These are phyloP conservation scores for Leccinum longicurvipes DNA, from an alignment of 768 basidiomycete species.

Conservation along the genomic window DNA sequence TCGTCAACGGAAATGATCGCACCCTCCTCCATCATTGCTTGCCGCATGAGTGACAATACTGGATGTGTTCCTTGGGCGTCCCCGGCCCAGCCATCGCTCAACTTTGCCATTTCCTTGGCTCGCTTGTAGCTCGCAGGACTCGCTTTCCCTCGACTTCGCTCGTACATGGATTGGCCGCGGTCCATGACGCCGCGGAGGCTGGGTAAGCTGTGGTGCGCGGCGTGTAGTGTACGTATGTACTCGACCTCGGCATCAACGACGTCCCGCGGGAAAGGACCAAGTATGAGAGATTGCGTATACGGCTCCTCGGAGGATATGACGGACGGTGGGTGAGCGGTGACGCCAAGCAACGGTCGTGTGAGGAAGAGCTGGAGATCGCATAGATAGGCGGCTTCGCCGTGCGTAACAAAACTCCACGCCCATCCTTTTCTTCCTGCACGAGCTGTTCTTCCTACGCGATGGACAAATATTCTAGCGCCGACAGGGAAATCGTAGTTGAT, in stretches of 20 bases:
- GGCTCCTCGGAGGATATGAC: slow-evolving; percentile 50
- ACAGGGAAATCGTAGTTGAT: slow-evolving; percentile 98
- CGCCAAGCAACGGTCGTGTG: slow-evolving; percentile 65
- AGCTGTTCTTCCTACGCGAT: slow-evolving; percentile 95
- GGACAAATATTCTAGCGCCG: slow-evolving; percentile 89
- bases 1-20: slow-evolving; percentile 21
- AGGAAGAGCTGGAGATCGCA: slow-evolving; percentile 93
- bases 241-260: slow-evolving; percentile 82
- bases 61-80: slow-evolving; percentile 65
- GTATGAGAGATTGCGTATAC: slow-evolving; percentile 69
- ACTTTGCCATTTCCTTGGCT: slow-evolving; percentile 81
- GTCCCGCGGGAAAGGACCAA: slow-evolving; percentile 82
- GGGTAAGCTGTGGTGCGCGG: slow-evolving; percentile 58
- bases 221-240: slow-evolving; percentile 65
- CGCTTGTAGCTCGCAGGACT: slow-evolving; percentile 81
- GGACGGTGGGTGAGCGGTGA: slow-evolving; percentile 29
- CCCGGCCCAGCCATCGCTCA: slow-evolving; percentile 64
- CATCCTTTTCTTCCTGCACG: slow-evolving; percentile 92
- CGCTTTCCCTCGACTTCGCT: slow-evolving; percentile 89
- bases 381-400: slow-evolving; percentile 83
- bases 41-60: slow-evolving; percentile 45
- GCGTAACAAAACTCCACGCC: slow-evolving; percentile 94
- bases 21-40: slow-evolving; percentile 35
- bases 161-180: slow-evolving; percentile 90
- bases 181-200: slow-evolving; percentile 77